Percentiles rank a stretch among this genome's conserved stretches.
Evolutionary conservation across 352 stramenopile genomes (phyloP).

Genomic region (Pythium diclinum): DNA sequence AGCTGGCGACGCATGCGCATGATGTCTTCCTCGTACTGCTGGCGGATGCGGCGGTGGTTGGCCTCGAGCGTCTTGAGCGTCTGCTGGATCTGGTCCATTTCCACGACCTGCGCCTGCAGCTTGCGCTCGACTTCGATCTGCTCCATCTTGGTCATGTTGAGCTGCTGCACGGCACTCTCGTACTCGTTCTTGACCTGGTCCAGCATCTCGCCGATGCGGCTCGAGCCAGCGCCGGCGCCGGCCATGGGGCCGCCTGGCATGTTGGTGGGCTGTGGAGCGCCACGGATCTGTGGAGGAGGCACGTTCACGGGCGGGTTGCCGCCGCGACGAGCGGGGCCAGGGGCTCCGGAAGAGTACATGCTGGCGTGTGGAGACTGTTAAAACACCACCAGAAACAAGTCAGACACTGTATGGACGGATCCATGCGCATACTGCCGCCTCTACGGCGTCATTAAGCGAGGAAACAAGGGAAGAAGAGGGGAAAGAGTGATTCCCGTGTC

Average conservation of each 20-base stretch:
- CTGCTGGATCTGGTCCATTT: conserved; percentile 89
- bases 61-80: conserved; percentile 80
- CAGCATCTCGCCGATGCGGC: conserved; percentile 74
- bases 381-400: not conserved
- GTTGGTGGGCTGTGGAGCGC: conserved; percentile 39
- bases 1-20: conserved; percentile 80
- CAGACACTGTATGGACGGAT: not conserved
- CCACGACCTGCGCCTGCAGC: conserved; percentile 81
- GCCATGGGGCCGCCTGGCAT: conserved; percentile 38
- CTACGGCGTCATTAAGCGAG: not conserved
- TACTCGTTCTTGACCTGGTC: conserved; percentile 85
- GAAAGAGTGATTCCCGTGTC: too few relatives aligned
- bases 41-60: conserved; percentile 74
- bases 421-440: not conserved
- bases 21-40: conserved; percentile 86
- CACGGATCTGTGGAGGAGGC: conserved; percentile 57
- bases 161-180: conserved; percentile 77
- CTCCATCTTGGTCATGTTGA: conserved; percentile 88
- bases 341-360: conserved; percentile 74
- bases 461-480: not conserved
- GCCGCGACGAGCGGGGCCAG: conserved; percentile 51
- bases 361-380: not conserved
- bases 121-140: conserved; percentile 87
- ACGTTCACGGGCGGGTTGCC: conserved; percentile 64
- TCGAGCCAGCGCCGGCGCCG: conserved; percentile 32